Percentiles rank a stretch among this genome's conserved stretches.
Conservation (phyloP, 2,329 filamentous ascomycete species). For the Fusarium xyrophilum region DNA sequence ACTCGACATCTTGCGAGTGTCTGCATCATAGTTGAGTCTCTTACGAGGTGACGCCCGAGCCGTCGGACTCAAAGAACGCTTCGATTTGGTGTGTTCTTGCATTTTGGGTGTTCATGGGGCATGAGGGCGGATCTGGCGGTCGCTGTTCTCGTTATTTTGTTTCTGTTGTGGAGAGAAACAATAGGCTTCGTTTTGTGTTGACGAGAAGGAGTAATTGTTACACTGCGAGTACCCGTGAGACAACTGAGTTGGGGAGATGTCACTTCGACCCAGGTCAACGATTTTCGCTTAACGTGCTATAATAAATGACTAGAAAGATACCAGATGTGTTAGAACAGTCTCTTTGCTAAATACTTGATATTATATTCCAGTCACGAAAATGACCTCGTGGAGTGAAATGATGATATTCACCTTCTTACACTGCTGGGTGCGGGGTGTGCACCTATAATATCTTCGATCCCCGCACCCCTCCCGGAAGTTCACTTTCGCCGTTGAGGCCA, state of each 20-base stretch:
- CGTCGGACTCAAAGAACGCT: conserved; percentile 9
- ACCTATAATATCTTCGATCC: not conserved
- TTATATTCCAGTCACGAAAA: not conserved
- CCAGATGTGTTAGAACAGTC: fast-evolving
- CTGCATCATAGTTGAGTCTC: conserved; percentile 1
- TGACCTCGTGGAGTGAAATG: not conserved
- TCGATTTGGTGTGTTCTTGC: conserved; percentile 7
- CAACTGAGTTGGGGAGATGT: not conserved
- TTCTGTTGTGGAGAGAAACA: not conserved
- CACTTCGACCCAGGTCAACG: not conserved
- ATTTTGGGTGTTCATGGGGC: conserved; percentile 1
- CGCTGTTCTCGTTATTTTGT: not conserved
- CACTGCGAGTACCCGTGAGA: conserved; percentile 18
- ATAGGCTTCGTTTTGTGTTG: conserved; percentile 9
- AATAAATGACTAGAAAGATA: not conserved
- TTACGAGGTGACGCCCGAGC: conserved; percentile 5
- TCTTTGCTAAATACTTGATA: not conserved
- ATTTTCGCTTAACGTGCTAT: not conserved
- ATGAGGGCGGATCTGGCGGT: not conserved
- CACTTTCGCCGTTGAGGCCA: conserved; percentile 40
- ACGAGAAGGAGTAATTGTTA: conserved; percentile 2
- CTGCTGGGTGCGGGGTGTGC: conserved; percentile 23
- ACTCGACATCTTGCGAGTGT: conserved; percentile 7
- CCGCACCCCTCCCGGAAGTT: conserved; percentile 39
- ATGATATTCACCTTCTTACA: conserved; percentile 1